Evolutionary conservation across 2,329 filamentous ascomycete species (phyloP).

Genomic region (Penicillium hesseltinei): DNA sequence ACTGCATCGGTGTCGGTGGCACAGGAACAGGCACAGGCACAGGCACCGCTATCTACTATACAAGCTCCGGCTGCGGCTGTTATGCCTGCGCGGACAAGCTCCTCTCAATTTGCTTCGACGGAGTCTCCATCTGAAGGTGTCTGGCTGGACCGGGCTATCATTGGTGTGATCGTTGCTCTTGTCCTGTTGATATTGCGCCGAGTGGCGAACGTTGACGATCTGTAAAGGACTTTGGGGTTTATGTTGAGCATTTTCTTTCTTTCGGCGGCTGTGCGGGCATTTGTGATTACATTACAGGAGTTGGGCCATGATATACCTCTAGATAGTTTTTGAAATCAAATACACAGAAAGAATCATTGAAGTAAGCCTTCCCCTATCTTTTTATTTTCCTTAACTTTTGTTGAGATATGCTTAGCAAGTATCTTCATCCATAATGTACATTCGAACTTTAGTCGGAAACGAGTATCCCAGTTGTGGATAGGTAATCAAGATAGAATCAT

Average conservation of each 20-base stretch:
- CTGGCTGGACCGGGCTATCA: constrained; percentile 81
- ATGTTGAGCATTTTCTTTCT: neutral
- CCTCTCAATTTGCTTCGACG: constrained; percentile 1
- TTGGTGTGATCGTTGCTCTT: constrained; percentile 67
- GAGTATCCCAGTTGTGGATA: neutral
- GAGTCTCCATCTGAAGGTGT: constrained; percentile 51
- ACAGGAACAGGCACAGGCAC: neutral
- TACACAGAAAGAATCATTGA: neutral
- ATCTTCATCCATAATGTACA: neutral
- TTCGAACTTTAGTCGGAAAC: neutral
- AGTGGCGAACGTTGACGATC: constrained; percentile 33
- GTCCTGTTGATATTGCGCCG: constrained; percentile 64
- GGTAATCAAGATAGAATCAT: constrained; percentile 28
- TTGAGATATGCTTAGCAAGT: neutral
- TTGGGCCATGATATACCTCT: constrained; percentile 4
- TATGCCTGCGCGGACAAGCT: neutral
- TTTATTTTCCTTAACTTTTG: neutral
- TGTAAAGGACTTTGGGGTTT: constrained; percentile 4
- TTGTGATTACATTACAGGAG: constrained; percentile 2
- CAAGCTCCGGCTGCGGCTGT: neutral
- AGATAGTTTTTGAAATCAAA: constrained; percentile 1
- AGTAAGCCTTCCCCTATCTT: neutral
- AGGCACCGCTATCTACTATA: neutral
- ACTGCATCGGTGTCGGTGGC: neutral
- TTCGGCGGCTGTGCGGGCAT: neutral